Percentiles rank a stretch among this genome's conserved stretches.
These are phyloP conservation scores for Lactarius sp. DNA, from an alignment of 768 basidiomycete species.

Conservation along the genomic window DNA sequence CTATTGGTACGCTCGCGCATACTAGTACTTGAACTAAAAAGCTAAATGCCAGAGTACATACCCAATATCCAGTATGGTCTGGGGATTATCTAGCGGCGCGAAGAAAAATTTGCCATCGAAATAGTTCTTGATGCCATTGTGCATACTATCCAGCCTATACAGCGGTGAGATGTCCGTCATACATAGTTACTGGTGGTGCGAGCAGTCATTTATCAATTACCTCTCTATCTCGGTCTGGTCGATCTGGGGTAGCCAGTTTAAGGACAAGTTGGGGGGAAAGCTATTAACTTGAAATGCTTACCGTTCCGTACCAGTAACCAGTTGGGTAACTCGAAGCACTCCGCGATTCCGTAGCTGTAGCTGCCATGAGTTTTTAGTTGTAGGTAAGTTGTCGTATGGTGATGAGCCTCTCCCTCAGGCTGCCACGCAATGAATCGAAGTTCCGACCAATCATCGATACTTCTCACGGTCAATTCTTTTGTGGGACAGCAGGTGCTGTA, in stretches of 20 bases:
- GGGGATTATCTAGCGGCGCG: slow-evolving; percentile 24
- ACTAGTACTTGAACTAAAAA: background rate
- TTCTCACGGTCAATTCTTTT: too few relatives aligned
- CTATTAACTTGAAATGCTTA: background rate
- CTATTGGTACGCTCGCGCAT: background rate
- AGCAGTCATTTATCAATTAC: background rate
- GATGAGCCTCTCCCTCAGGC: too few relatives aligned
- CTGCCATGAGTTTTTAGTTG: background rate
- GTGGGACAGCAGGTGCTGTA: too few relatives aligned
- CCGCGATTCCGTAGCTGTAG: background rate
- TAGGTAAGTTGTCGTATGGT: too few relatives aligned
- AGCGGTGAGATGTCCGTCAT: too few relatives aligned
- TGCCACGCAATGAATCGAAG: too few relatives aligned
- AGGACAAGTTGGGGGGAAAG: too few relatives aligned
- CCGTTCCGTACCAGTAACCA: slow-evolving; percentile 13
- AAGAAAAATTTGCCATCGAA: slow-evolving; percentile 22
- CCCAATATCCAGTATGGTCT: slow-evolving; percentile 30
- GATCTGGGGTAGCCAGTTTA: background rate
- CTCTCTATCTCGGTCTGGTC: slow-evolving; percentile 13
- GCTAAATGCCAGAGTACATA: slow-evolving; percentile 12
- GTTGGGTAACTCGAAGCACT: background rate
- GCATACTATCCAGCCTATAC: slow-evolving; percentile 27
- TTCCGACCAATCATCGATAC: too few relatives aligned
- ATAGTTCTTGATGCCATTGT: slow-evolving; percentile 27
- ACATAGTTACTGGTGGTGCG: too few relatives aligned